Conservation (phyloP, 352 stramenopile genomes). For the Globisporangium takayamanum region DNA sequence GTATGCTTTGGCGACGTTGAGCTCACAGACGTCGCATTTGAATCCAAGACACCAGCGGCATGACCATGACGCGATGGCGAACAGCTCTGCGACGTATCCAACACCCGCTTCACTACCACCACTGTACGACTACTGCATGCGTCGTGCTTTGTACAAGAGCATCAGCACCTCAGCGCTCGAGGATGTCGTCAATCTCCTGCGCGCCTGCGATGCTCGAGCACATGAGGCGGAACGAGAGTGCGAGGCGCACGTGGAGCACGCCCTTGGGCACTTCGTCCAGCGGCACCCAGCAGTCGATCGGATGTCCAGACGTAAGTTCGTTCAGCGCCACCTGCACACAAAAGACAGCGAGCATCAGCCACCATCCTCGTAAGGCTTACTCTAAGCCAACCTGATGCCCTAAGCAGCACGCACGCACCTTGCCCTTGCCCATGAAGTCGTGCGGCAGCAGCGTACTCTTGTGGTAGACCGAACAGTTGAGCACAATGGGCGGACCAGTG, state of each 20-base stretch:
- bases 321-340: slow-evolving; percentile 37
- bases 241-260: slow-evolving; percentile 47
- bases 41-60: neutral
- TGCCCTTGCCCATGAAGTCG: slow-evolving; percentile 63
- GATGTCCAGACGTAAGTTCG: slow-evolving; percentile 45
- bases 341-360: neutral
- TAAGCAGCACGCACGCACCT: slow-evolving; percentile 21
- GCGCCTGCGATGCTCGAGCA: slow-evolving; percentile 39
- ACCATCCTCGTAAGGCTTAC: no score
- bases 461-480: slow-evolving; percentile 65
- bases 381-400: no score
- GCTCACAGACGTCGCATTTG: slow-evolving; percentile 19
- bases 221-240: slow-evolving; percentile 80
- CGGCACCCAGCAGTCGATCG: slow-evolving; percentile 64
- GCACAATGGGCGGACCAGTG: slow-evolving; percentile 45
- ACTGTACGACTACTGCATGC: neutral
- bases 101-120: neutral
- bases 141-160: no score
- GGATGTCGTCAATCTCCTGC: slow-evolving; percentile 18
- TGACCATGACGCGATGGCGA: neutral
- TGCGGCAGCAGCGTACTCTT: slow-evolving; percentile 78
- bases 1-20: slow-evolving; percentile 44
- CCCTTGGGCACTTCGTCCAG: slow-evolving; percentile 55
- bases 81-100: neutral
- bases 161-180: neutral